Percentiles rank a stretch among this genome's conserved stretches.
Evolutionary conservation across 805 yeast species (phyloP).

Genomic region (Saccharomycodes ludwigii): DNA sequence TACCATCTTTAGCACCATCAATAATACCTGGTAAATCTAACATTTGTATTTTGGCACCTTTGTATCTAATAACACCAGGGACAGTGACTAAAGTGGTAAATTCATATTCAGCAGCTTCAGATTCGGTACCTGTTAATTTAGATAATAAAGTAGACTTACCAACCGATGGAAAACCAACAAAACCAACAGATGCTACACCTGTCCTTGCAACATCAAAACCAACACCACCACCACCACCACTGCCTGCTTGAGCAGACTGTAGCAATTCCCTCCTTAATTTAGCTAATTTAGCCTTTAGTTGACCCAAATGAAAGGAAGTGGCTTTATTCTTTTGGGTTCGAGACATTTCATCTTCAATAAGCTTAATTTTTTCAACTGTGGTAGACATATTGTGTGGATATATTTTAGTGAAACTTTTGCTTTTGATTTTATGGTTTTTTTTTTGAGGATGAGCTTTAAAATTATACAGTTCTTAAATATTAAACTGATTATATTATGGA

Average conservation of each 20-base stretch:
- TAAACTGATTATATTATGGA: too few relatives aligned
- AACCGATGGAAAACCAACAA: conserved; percentile 97
- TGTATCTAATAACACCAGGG: conserved; percentile 90
- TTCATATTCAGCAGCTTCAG: conserved; percentile 97
- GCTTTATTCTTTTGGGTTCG: conserved; percentile 96
- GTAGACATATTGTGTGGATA: conserved; percentile 35
- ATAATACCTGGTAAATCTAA: conserved; percentile 82
- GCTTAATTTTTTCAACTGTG: conserved; percentile 63
- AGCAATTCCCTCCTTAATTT: conserved; percentile 86
- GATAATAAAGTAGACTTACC: conserved; percentile 72
- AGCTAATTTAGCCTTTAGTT: conserved; percentile 91
- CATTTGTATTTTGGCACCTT: conserved; percentile 97
- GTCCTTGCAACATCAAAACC: conserved; percentile 99
- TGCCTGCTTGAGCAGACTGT: conserved; percentile 51
- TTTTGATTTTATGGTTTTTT: not conserved
- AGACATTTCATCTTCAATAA: conserved; percentile 97
- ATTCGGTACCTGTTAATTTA: conserved; percentile 87
- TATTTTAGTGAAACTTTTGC: not conserved
- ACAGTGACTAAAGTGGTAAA: conserved; percentile 96
- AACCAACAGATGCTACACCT: conserved; percentile 95
- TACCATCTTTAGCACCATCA: conserved; percentile 86
- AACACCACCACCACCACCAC: conserved; percentile 86
- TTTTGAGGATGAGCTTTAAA: too few relatives aligned
- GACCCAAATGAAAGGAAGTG: conserved; percentile 95
- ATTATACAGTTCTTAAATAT: too few relatives aligned